These are phyloP conservation scores for Wickerhamiella siamensis DNA, from an alignment of 805 yeast genomes.

Conservation along the genomic window DNA sequence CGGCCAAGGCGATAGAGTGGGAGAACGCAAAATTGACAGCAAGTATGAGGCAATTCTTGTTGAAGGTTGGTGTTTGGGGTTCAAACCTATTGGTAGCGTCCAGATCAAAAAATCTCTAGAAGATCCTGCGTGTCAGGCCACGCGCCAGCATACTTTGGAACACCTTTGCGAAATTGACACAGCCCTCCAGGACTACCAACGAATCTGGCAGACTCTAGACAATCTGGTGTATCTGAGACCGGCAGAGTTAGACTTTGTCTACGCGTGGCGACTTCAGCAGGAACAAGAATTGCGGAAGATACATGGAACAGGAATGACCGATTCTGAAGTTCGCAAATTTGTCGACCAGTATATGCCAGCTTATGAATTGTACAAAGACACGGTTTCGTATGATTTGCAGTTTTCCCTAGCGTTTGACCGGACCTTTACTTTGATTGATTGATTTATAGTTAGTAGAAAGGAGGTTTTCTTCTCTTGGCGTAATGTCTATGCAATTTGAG, in stretches of 20 bases:
- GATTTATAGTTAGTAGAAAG: too few relatives aligned
- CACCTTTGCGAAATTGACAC: slow-evolving; percentile 35
- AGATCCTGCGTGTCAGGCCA: slow-evolving; percentile 15
- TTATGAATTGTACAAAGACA: slow-evolving; percentile 42
- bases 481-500: too few relatives aligned
- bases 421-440: neutral
- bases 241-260: slow-evolving; percentile 44
- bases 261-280: slow-evolving; percentile 62
- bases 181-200: slow-evolving; percentile 34
- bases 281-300: slow-evolving; percentile 44
- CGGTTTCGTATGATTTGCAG: neutral
- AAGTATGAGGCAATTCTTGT: slow-evolving; percentile 54
- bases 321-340: slow-evolving; percentile 49
- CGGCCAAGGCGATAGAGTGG: slow-evolving; percentile 69
- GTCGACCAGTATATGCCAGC: slow-evolving; percentile 79
- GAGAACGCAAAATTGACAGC: slow-evolving; percentile 3
- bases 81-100: slow-evolving; percentile 29
- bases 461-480: neutral
- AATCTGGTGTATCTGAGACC: slow-evolving; percentile 51
- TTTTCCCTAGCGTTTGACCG: neutral
- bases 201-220: slow-evolving; percentile 45
- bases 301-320: slow-evolving; percentile 70
- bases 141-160: slow-evolving; percentile 21
- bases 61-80: slow-evolving; percentile 95
- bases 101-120: neutral